A percentile compares a stretch with the other conserved stretches of the same genome.
These are phyloP conservation scores for Crithidia acanthocephali DNA, from an alignment of 208 protist genomes.

Conservation along the genomic window DNA sequence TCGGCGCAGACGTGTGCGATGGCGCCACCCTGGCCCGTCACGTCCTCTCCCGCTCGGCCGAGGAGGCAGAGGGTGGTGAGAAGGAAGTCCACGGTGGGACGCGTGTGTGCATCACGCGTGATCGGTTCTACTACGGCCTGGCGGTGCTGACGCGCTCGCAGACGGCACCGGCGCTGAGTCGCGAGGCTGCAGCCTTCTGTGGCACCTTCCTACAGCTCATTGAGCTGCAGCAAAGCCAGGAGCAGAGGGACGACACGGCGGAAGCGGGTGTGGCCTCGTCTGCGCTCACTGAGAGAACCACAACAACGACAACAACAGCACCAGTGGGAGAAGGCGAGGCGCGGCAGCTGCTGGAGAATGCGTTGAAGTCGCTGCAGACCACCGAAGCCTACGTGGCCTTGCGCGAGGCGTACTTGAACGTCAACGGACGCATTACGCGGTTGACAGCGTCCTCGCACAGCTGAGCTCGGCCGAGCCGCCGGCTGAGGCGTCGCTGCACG, in stretches of 20 bases:
- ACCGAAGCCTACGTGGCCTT: slow-evolving; percentile 44
- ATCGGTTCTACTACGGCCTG: slow-evolving; percentile 63
- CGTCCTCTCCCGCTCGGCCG: slow-evolving; percentile 5
- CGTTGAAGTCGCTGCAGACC: slow-evolving; percentile 32
- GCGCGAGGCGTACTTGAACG: slow-evolving; percentile 53
- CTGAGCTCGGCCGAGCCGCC: slow-evolving; percentile 20
- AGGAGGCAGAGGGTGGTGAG: background rate
- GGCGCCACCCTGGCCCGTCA: slow-evolving; percentile 40
- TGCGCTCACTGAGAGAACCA: no score
- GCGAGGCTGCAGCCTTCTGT: slow-evolving; percentile 64
- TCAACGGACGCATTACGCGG: slow-evolving; percentile 19
- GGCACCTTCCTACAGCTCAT: slow-evolving; percentile 62
- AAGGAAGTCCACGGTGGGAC: background rate
- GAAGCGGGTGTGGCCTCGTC: no score
- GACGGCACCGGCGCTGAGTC: slow-evolving; percentile 50
- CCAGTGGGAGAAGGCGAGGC: slow-evolving; percentile 37
- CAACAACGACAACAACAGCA: background rate
- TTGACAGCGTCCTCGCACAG: slow-evolving; percentile 17
- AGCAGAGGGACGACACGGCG: background rate
- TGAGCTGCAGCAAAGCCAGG: slow-evolving; percentile 36
- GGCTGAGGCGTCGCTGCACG: slow-evolving; percentile 1
- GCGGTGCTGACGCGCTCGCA: slow-evolving; percentile 51
- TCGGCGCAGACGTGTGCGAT: slow-evolving; percentile 66
- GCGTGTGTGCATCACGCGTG: slow-evolving; percentile 30
- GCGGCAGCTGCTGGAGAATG: slow-evolving; percentile 35